Base-by-base conservation (phyloP, 352 stramenopile species). In the Halophytophthora batemanensis region DNA sequence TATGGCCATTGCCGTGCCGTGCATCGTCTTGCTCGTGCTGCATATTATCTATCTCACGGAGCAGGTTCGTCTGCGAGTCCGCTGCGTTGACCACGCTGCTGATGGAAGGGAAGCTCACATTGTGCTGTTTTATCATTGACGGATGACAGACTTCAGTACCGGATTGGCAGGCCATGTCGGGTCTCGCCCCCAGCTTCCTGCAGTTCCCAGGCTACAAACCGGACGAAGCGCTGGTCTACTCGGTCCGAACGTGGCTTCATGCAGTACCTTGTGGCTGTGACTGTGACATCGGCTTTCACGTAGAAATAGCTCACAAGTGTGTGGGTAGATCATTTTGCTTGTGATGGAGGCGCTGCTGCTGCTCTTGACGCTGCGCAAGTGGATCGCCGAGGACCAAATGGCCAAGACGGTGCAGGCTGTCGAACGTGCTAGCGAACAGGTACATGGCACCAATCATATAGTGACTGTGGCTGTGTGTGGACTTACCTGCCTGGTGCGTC, bases 331-430 rank as follows among this genome's bases (percentile, higher is more conserved):
- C 2, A 65, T 71, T 36, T 45, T 93, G 4, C 23, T 83, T 3
- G 45, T 59, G 18, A 81, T 84, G 53, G 67, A 87, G 25, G 23
- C 45, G 4, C 22, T 85, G 0, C n/a, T 91, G 19, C 40, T 93
- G 4, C 34, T 85, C 6, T 71, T 87, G 11, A 83, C 77, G 8
- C 50, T 88, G 13, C 66, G 45, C 7, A 91, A 93, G 25, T 91
- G 80, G 83, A 65, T 93, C 50, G 35, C 54, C 1, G 83, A 93
- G 60, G 83, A 93, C 55, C 72, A 68, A 41, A 46, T 71, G 37
- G 56, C 69, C 11, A 93, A 93, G 47, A 51, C 72, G 0, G 23
- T 87, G 21, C 67, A 83, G 46, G 74, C 75, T 5, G 42, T 77
- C 21, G 78, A 86, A 39, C 65, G 58, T n/a, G 57, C 62, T 0